Conservation (phyloP, 1,284 basidiomycete species). For the Sporisorium reilianum region DNA sequence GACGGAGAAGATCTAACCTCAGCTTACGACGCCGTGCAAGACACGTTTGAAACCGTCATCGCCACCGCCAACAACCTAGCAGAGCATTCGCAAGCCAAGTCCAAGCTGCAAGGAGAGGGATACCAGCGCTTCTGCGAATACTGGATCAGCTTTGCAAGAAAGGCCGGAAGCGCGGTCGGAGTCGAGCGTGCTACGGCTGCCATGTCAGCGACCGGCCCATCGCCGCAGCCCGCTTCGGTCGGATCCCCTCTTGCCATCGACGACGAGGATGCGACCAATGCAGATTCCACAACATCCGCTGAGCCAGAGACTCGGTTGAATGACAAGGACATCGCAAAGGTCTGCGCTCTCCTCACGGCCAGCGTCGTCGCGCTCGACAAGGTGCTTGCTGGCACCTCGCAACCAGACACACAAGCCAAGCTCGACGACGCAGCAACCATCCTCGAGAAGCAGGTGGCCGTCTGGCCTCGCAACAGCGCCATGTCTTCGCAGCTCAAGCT, state of each 20-base stretch:
- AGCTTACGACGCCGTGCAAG: constrained; percentile 33
- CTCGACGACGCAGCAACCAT: constrained; percentile 26
- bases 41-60: constrained; percentile 39
- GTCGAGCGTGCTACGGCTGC: constrained; percentile 39
- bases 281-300: not conserved
- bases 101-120: constrained; percentile 29
- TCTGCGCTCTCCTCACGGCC: constrained; percentile 30
- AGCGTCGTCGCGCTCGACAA: constrained; percentile 44
- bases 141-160: constrained; percentile 49
- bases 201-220: constrained; percentile 8
- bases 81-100: constrained; percentile 13
- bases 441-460: constrained; percentile 8
- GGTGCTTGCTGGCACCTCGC: constrained; percentile 23
- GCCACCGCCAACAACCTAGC: constrained; percentile 26
- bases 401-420: constrained; percentile 25
- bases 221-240: not conserved
- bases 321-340: constrained; percentile 22
- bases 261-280: not conserved
- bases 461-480: constrained; percentile 27
- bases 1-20: constrained; percentile 20
- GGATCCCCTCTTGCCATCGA: not conserved
- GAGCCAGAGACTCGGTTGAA: not conserved
- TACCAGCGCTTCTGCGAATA: constrained; percentile 50
- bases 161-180: constrained; percentile 32
- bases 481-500: constrained; percentile 42